Conservation (phyloP, 1,284 basidiomycete genomes). For the Heliocybe sulcata region DNA sequence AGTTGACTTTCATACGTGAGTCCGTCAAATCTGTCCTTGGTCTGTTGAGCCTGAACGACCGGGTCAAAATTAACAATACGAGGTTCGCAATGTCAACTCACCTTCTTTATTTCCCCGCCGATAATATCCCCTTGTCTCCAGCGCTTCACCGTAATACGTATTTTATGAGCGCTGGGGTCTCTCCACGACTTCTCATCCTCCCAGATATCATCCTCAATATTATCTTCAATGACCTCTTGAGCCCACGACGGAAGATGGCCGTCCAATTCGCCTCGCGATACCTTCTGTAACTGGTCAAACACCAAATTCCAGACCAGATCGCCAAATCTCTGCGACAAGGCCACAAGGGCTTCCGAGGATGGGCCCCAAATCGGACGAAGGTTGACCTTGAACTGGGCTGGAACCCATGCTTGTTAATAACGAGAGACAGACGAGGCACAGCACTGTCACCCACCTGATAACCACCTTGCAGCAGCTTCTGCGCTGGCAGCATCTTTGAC, state of each 20-base stretch:
- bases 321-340: slow-evolving; percentile 50
- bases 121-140: slow-evolving; percentile 33
- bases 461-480: slow-evolving; percentile 54
- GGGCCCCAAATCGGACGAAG: slow-evolving; percentile 85
- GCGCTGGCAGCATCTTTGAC: slow-evolving; percentile 46
- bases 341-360: slow-evolving; percentile 62
- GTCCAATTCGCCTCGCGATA: slow-evolving; percentile 13
- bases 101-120: slow-evolving; percentile 11
- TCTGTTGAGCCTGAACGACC: slow-evolving; percentile 43
- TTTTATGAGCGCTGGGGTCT: slow-evolving; percentile 62
- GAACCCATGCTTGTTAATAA: slow-evolving; percentile 4
- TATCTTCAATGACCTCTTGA: slow-evolving; percentile 12
- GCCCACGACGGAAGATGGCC: slow-evolving; percentile 16
- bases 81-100: slow-evolving; percentile 5
- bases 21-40: slow-evolving; percentile 65
- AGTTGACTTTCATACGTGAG: slow-evolving; percentile 78
- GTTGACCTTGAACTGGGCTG: slow-evolving; percentile 88
- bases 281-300: slow-evolving; percentile 51
- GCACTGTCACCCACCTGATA: slow-evolving; percentile 40
- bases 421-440: neutral
- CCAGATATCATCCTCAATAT: slow-evolving; percentile 34
- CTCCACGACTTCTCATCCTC: slow-evolving; percentile 71
- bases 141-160: slow-evolving; percentile 34
- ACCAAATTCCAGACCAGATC: slow-evolving; percentile 69
- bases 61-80: neutral